Evolutionary conservation across 169 alveolate genomes (phyloP).

Genomic region (Babesia bigemina): DNA sequence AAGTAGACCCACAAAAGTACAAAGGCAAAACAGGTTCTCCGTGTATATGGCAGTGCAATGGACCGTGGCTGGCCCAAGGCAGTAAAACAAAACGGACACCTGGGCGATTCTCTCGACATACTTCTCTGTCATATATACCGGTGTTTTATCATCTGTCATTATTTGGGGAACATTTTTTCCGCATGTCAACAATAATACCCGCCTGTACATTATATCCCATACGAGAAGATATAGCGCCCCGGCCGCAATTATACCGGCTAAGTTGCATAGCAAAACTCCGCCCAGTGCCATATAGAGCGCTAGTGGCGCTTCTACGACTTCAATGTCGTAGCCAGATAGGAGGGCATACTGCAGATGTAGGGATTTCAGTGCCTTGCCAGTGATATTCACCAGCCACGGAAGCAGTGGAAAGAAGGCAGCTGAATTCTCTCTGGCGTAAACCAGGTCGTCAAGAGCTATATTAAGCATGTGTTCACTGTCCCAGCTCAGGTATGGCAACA

Average conservation of each 20-base stretch:
- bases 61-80: constrained; percentile 40
- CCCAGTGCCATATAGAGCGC: constrained; percentile 26
- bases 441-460: constrained; percentile 65
- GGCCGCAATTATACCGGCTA: constrained; percentile 27
- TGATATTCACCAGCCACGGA: constrained; percentile 57
- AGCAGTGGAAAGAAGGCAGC: constrained; percentile 77
- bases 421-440: constrained; percentile 70
- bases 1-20: constrained; percentile 22
- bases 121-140: background rate
- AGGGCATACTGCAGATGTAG: constrained; percentile 14
- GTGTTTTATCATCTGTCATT: constrained; percentile 1
- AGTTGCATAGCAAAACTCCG: constrained; percentile 48
- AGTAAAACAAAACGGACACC: constrained; percentile 8
- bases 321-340: background rate
- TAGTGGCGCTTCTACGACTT: constrained; percentile 1
- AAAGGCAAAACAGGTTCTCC: constrained; percentile 41
- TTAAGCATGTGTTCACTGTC: constrained; percentile 78
- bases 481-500: constrained; percentile 64
- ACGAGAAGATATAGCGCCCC: constrained; percentile 37
- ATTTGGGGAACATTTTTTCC: background rate
- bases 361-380: constrained; percentile 24
- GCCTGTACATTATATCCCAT: constrained; percentile 39
- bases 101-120: constrained; percentile 43
- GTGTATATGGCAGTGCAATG: constrained; percentile 54
- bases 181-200: background rate